Base-by-base conservation (phyloP, 2,329 filamentous ascomycete genomes). In the Pseudogymnoascus destructans region DNA sequence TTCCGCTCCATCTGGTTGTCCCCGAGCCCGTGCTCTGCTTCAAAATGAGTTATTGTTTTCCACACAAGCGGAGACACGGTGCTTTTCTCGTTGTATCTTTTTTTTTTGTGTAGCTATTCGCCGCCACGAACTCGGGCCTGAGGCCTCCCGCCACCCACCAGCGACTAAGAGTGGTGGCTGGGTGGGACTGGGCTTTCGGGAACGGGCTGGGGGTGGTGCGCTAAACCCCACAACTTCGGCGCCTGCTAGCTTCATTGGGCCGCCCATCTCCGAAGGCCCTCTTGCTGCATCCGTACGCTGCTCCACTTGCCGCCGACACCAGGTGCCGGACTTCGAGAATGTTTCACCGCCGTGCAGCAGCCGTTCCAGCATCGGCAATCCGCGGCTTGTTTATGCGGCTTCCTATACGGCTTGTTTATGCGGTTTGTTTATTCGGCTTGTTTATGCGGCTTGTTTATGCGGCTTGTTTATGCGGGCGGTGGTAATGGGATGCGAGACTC, bases 181-280 rank as follows among this genome's bases (percentile, higher is more conserved):
- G 32, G 32, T 35, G 32, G 32, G 13, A n/a, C 32, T 35, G 32
- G 32, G 11, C 10, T 33, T 33, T 33, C 30, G 30, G 32, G 13
- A 6, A 46, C n/a, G n/a, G n/a, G n/a, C n/a, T n/a, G n/a, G n/a
- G n/a, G n/a, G n/a, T n/a, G n/a, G n/a, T n/a, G n/a, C 46, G 46
- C 46, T 52, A 52, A 52, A 52, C 46, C 46, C 46, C 46, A 52
- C 46, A 52, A 52, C 46, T 30, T 52, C 46, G 46, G 46, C 46
- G 46, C 46, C 46, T 30, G 46, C 46, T 52, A 52, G 46, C 46
- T 52, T 52, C 5, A 52, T 52, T 52, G 9, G 46, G 46, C 46
- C 46, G 46, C 46, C 46, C 46, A 52, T 52, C 46, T 52, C 46
- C 46, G 46, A 52, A 13, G 46, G 23, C 25, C 46, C 46, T 52